Base-by-base conservation (phyloP, 768 basidiomycete species). In the Lactarius deliciosus region DNA sequence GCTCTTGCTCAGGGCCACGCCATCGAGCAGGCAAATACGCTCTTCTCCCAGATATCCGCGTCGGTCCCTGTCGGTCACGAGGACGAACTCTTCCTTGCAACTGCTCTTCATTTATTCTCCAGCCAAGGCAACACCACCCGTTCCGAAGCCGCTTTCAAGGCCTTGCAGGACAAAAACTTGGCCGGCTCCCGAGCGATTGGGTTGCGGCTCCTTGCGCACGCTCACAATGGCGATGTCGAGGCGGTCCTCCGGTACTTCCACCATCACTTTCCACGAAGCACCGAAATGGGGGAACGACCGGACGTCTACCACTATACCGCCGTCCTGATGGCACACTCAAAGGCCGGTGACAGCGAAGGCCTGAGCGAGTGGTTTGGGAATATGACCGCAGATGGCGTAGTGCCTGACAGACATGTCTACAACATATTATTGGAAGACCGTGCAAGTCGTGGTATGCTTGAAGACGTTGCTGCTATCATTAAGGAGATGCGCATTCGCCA, bases 391-490 rank as follows among this genome's bases (percentile, higher is more conserved):
- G 79, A 79, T 28, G 84, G 84, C 15, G 70, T 83, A 63, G 71
- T 73, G 22, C 88, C 90, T 2, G 84, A 89, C 72, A 72, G 77
- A 43, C 76, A 83, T 64, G 76, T 88, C 41, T 91, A 82, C 73
- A 86, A 82, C 67, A 82, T 82, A 68, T 79, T 93, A 64, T 77
- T 94, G 45, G 77, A 84, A 62, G 78, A 80, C 60, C 85, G 89
- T 69, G 82, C 85, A 13, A 74, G 75, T 45, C 78, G 79, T 15
- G 85, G 84, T 18, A 86, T 90, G 66, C 68, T 87, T n/a, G 76
- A 80, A 15, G 77, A 82, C 18, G 80, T 88, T 58, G 74, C 79
- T 18, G 69, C 74, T 10, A 74, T 87, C 7, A 77, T 92, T 64
- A 74, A 83, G 41, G 82, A 87, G 74, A 91, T 96, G 90, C 81